Percentiles rank a stretch among this genome's conserved stretches.
Evolutionary conservation across 2,329 filamentous ascomycete genomes (phyloP).

Genomic region (Colletotrichum lini): DNA sequence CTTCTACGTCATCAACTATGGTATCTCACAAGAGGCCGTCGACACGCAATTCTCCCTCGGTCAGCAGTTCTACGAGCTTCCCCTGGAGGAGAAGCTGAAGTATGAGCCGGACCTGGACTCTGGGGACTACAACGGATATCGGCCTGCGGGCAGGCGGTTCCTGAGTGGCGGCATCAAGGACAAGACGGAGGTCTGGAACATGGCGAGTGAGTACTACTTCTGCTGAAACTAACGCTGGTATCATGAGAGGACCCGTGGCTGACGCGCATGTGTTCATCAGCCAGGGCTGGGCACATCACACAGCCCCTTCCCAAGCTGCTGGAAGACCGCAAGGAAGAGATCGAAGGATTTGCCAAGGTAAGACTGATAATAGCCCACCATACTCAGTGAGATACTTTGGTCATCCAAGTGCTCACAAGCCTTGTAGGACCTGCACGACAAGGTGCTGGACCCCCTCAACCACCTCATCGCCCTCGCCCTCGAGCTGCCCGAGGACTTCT

Average conservation of each 20-base stretch:
- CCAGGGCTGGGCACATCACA: constrained; percentile 50
- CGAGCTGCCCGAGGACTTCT: constrained; percentile 72
- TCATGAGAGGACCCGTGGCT: background rate
- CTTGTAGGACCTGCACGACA: constrained; percentile 57
- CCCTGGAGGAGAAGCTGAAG: constrained; percentile 72
- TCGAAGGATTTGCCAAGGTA: constrained; percentile 68
- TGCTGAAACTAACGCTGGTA: background rate
- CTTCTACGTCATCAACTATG: constrained; percentile 75
- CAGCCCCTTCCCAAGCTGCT: constrained; percentile 59
- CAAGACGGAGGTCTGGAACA: constrained; percentile 57
- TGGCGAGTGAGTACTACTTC: constrained; percentile 50
- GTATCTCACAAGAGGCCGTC: constrained; percentile 69
- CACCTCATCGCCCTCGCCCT: constrained; percentile 73
- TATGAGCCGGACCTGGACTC: constrained; percentile 62
- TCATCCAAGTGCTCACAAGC: background rate
- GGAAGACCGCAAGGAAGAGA: constrained; percentile 64
- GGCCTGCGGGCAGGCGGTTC: constrained; percentile 60
- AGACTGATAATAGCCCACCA: background rate
- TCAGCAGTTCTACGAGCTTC: constrained; percentile 66
- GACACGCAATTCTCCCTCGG: constrained; percentile 73
- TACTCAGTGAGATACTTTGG: no score
- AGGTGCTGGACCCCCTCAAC: constrained; percentile 70
- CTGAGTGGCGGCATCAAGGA: constrained; percentile 56
- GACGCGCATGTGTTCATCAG: constrained; percentile 32
- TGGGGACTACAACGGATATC: constrained; percentile 71